phyloP scores from a whole-genome alignment of 1,284 basidiomycete genomes.

The Anthracocystis walkeri region DNA sequence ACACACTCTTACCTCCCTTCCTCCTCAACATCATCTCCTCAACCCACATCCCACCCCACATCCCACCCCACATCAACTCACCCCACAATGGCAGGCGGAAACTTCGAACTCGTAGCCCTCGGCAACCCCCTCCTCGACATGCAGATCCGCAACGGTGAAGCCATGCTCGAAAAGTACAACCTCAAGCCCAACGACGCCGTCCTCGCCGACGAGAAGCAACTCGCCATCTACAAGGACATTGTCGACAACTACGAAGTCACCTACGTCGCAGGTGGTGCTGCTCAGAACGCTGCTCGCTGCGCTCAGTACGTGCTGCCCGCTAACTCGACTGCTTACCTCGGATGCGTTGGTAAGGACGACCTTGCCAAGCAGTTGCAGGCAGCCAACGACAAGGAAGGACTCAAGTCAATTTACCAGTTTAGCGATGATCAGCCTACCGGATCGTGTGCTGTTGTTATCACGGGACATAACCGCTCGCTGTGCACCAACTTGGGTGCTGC shows the following conservation, averaged over 20 bases:
- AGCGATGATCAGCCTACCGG: constrained; percentile 89
- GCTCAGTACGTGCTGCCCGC: constrained; percentile 80
- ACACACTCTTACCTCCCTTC: neutral
- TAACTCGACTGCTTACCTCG: constrained; percentile 93
- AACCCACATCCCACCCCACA: neutral
- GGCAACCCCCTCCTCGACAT: constrained; percentile 71
- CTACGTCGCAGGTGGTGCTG: constrained; percentile 96
- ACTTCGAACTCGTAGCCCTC: constrained; percentile 67
- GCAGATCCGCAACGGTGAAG: constrained; percentile 77
- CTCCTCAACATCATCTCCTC: constrained; percentile 6
- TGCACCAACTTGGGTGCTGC: constrained; percentile 91
- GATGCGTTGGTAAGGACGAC: constrained; percentile 91
- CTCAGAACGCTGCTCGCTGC: constrained; percentile 94
- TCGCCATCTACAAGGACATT: constrained; percentile 82
- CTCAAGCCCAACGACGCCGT: constrained; percentile 97
- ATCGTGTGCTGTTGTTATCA: constrained; percentile 95
- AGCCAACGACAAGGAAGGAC: constrained; percentile 94
- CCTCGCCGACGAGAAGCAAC: constrained; percentile 89
- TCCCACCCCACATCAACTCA: too few relatives aligned
- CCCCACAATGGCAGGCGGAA: constrained; percentile 54
- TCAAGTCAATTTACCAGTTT: constrained; percentile 89
- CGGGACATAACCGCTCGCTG: constrained; percentile 92
- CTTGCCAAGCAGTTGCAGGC: constrained; percentile 87
- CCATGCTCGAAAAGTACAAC: constrained; percentile 87
- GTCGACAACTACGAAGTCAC: constrained; percentile 81